A percentile compares a stretch with the other conserved stretches of the same genome.
These are phyloP conservation scores for Chrysoporthe deuterocubensis DNA, from an alignment of 2,329 filamentous ascomycete species.

Conservation along the genomic window DNA sequence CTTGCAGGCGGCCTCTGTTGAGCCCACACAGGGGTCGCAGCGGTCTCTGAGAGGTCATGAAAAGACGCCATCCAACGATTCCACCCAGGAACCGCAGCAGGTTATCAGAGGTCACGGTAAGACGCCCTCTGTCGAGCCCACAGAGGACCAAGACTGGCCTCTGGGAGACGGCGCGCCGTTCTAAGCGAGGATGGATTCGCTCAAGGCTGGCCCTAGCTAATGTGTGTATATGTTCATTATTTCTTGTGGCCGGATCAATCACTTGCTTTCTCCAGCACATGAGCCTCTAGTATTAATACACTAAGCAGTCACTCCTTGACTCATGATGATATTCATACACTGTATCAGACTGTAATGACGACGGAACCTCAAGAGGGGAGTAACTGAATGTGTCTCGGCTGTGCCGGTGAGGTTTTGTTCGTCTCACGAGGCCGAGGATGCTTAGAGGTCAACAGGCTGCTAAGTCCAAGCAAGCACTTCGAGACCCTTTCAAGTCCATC, in stretches of 20 bases:
- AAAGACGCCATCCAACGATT: not conserved
- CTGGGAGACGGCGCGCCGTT: constrained; percentile 12
- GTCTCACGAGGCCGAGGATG: too few species aligned
- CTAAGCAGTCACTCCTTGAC: not conserved
- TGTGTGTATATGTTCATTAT: not conserved
- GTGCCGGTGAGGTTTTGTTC: too few species aligned
- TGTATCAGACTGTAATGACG: not conserved
- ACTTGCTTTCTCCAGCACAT: not conserved
- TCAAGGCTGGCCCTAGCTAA: not conserved
- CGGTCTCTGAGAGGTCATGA: not conserved
- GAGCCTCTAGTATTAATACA: not conserved
- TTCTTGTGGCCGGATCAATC: not conserved
- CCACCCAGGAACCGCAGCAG: constrained; percentile 6
- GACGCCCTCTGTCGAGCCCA: not conserved
- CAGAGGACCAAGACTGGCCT: not conserved
- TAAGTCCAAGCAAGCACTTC: too few species aligned
- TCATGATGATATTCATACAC: not conserved
- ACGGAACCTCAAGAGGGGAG: not conserved
- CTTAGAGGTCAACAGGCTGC: too few species aligned
- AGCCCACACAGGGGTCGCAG: not conserved
- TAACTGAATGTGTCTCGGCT: not conserved
- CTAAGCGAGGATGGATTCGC: not conserved
- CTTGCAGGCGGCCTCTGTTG: not conserved
- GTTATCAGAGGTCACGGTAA: not conserved
- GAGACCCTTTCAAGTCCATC: too few species aligned